These are phyloP conservation scores for Sporothrix schenckii DNA, from an alignment of 2,329 filamentous ascomycete genomes.

Conservation along the genomic window DNA sequence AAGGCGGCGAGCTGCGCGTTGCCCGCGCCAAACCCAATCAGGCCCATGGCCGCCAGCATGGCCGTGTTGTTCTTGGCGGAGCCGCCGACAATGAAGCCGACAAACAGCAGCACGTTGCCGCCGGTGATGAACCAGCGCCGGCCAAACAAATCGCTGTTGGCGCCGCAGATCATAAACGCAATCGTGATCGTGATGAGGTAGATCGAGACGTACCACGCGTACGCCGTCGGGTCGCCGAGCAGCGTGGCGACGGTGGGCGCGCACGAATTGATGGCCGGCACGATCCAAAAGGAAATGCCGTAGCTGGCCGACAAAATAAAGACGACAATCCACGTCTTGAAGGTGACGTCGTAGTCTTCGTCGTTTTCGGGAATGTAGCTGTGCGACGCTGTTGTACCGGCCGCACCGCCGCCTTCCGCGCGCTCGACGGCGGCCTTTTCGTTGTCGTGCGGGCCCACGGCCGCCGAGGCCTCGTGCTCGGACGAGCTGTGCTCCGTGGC, in stretches of 20 bases:
- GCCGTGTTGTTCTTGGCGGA: constrained; percentile 46
- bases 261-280: constrained; percentile 43
- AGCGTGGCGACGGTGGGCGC: constrained; percentile 42
- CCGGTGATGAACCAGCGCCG: constrained; percentile 51
- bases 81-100: constrained; percentile 47
- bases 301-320: constrained; percentile 45
- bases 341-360: constrained; percentile 46
- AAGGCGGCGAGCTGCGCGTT: constrained; percentile 52
- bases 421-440: constrained; percentile 28
- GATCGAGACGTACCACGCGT: constrained; percentile 44
- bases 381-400: neutral
- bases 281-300: constrained; percentile 48
- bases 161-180: constrained; percentile 47
- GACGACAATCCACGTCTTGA: constrained; percentile 48
- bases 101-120: constrained; percentile 47
- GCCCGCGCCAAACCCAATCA: constrained; percentile 51
- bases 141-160: constrained; percentile 54
- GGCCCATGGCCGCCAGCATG: constrained; percentile 47
- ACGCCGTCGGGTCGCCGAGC: constrained; percentile 43
- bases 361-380: constrained; percentile 42
- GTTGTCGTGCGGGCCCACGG: neutral
- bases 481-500: constrained; percentile 7
- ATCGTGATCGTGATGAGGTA: constrained; percentile 49
- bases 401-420: constrained; percentile 11
- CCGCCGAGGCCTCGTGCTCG: neutral